Base-by-base conservation (phyloP, 2,329 filamentous ascomycete species). In the Aaosphaeria arxii region DNA sequence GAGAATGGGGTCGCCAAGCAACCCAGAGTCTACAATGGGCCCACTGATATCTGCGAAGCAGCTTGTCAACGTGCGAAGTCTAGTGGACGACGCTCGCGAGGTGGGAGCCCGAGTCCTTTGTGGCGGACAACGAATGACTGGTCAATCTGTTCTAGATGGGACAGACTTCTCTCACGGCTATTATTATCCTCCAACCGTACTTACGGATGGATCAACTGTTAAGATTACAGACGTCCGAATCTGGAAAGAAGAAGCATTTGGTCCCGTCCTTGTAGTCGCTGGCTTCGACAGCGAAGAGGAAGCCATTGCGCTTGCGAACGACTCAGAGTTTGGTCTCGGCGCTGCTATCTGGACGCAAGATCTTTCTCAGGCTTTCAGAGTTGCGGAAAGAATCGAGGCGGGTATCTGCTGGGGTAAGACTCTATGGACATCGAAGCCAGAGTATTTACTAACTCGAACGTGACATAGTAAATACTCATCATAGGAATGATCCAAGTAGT, bases 401-500 rank as follows among this genome's bases (percentile, higher is more conserved):
- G 76, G 75, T 1, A 78, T 79, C 30, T 69, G 73, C 30, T 77
- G 61, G 72, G 50, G 50, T 55, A 47, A 41, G 43, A 36, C n/a
- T n/a, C 17, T 24, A 24, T 24, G 3, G 17, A 24, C 17, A 24
- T 24, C 17, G 36, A 11, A 28, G 24, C 6, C 41, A 36, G 9
- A 36, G 9, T 2, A 24, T 28, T 5, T 1, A 28, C 7, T 24
- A 24, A 24, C 17, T 24, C 17, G 17, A 24, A 24, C 29, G 4
- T 3, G 13, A 42, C 11, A 31, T 41, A 63, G 65, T 71, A 11
- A 79, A 76, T 52, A 76, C 71, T 1, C 85, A 89, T 66, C 85
- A 89, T 62, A 77, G 85, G 32, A 89, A 88, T 56, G 86, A 88
- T 55, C 85, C 86, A 0, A 84, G 84, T 55, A 85, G 84, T 49